phyloP scores from a whole-genome alignment of 257 asterid genomes.

The Orobanche coerulescens region DNA sequence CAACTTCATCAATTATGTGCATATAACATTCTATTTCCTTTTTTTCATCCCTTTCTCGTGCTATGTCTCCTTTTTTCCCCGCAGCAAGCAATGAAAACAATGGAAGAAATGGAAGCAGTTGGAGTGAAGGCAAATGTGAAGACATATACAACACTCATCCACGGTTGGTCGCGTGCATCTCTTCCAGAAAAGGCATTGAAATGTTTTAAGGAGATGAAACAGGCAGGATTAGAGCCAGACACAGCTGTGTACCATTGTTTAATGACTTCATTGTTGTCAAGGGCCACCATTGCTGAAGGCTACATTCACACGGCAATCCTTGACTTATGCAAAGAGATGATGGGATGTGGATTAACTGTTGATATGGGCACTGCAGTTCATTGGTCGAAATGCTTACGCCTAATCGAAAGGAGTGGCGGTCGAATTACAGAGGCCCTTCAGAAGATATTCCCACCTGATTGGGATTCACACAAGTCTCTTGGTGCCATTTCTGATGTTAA shows the following conservation, averaged over 20 bases:
- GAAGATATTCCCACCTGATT: slow-evolving; percentile 93
- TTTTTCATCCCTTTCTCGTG: neutral
- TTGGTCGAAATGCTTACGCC: slow-evolving; percentile 80
- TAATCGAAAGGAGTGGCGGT: slow-evolving; percentile 80
- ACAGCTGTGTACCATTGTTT: slow-evolving; percentile 93
- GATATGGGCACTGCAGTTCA: slow-evolving; percentile 99
- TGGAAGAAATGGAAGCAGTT: slow-evolving; percentile 69
- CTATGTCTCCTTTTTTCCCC: neutral
- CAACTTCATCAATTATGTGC: neutral
- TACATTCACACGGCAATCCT: slow-evolving; percentile 56
- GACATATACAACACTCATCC: slow-evolving; percentile 86
- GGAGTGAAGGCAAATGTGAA: slow-evolving; percentile 78
- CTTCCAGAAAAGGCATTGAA: slow-evolving; percentile 91
- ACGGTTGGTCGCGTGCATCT: slow-evolving; percentile 95
- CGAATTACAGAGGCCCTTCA: slow-evolving; percentile 81
- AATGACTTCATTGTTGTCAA: slow-evolving; percentile 78
- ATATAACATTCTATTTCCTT: neutral
- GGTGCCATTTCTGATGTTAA: slow-evolving; percentile 33
- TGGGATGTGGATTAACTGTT: slow-evolving; percentile 42
- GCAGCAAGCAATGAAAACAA: slow-evolving; percentile 72
- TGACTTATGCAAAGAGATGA: slow-evolving; percentile 67
- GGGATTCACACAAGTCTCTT: slow-evolving; percentile 71
- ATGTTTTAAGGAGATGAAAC: slow-evolving; percentile 88
- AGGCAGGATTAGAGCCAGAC: slow-evolving; percentile 65
- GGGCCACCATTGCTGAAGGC: slow-evolving; percentile 83